A percentile compares a stretch with the other conserved stretches of the same genome.
These are phyloP conservation scores for Clohesyomyces aquaticus DNA, from an alignment of 495 filamentous ascomycete species.

Conservation along the genomic window DNA sequence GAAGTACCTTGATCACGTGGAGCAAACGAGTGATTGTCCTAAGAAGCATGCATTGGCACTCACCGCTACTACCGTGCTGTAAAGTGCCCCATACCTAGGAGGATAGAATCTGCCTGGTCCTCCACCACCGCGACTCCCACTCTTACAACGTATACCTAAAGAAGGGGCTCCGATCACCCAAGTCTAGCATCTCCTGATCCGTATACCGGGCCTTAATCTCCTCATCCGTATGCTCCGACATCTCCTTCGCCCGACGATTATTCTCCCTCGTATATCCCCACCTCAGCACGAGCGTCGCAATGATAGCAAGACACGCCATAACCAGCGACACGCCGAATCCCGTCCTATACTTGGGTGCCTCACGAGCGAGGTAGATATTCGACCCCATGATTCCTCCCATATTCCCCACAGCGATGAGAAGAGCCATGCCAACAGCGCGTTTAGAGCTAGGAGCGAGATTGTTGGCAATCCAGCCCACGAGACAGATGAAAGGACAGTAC, in stretches of 20 bases:
- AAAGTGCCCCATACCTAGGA: no score
- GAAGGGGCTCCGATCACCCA: conserved; percentile 37
- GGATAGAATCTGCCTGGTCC: no score
- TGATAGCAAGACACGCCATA: conserved; percentile 22
- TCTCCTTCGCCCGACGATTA: conserved; percentile 13
- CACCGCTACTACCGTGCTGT: no score
- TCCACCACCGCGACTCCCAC: no score
- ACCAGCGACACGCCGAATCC: conserved; percentile 32
- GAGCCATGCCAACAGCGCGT: conserved; percentile 45
- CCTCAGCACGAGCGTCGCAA: conserved; percentile 29
- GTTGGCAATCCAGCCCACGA: conserved; percentile 40
- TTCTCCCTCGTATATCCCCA: conserved; percentile 28
- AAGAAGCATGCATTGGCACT: no score
- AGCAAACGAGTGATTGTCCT: no score
- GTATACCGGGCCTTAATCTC: conserved; percentile 32
- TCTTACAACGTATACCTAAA: conserved; percentile 38
- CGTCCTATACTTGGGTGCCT: conserved; percentile 35
- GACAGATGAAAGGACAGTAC: conserved; percentile 46
- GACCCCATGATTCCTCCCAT: conserved; percentile 39
- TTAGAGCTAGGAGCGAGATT: conserved; percentile 43
- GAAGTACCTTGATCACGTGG: no score
- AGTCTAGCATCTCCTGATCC: conserved; percentile 35
- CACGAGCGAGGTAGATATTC: conserved; percentile 31
- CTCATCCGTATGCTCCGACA: conserved; percentile 16
- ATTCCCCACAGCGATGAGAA: conserved; percentile 36